Evolutionary conservation across 148 eudicot species (phyloP).

Genomic region (Arbutus unedo): DNA sequence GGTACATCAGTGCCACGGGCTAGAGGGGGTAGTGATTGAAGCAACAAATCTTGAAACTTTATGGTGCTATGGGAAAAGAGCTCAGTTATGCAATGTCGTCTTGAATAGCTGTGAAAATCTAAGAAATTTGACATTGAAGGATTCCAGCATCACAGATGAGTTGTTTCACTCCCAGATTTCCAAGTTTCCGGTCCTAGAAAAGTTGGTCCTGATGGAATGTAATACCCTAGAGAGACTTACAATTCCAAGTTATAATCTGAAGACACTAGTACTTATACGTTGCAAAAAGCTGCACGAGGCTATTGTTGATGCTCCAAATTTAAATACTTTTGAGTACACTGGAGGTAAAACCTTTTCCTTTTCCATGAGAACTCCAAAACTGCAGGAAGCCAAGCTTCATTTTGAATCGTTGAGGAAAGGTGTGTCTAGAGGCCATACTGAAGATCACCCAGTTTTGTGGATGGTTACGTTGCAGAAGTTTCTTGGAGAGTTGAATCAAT

Average conservation of each 20-base stretch:
- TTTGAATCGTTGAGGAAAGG: constrained; percentile 5
- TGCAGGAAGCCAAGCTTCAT: constrained; percentile 29
- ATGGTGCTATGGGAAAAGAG: constrained; percentile 20
- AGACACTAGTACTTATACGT: constrained; percentile 18
- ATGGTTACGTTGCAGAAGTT: neutral
- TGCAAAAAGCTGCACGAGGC: constrained; percentile 28
- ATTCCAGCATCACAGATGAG: constrained; percentile 18
- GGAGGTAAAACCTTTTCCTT: constrained; percentile 25
- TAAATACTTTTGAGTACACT: constrained; percentile 29
- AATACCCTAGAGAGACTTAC: constrained; percentile 16
- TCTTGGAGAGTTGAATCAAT: constrained; percentile 15
- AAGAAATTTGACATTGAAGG: constrained; percentile 34
- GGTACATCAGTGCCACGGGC: constrained; percentile 28
- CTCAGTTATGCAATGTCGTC: constrained; percentile 18
- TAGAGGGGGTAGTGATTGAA: constrained; percentile 19
- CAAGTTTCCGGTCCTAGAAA: constrained; percentile 30
- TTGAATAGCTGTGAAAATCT: constrained; percentile 24
- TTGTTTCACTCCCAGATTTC: constrained; percentile 20
- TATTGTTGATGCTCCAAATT: constrained; percentile 32
- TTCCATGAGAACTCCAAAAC: constrained; percentile 19
- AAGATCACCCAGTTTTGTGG: neutral
- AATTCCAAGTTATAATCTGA: constrained; percentile 30
- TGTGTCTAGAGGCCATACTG: neutral
- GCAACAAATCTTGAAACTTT: constrained; percentile 30
- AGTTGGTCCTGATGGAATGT: constrained; percentile 33